A percentile compares a stretch with the other conserved stretches of the same genome.
Conservation (phyloP, 2,329 filamentous ascomycete species). For the Penicillium sp. region DNA sequence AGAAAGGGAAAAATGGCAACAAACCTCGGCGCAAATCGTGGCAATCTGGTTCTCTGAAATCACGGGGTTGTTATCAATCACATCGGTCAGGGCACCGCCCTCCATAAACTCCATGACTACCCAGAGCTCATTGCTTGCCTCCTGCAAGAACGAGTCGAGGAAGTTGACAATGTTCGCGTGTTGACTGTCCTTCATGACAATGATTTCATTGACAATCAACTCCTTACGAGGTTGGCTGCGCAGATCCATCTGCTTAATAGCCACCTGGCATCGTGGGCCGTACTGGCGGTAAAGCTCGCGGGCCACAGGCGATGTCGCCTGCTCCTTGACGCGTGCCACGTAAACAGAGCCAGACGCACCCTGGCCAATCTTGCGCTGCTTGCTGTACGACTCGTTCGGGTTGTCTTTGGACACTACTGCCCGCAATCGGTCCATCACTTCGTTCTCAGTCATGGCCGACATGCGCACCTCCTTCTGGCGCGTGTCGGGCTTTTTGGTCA, state of each 20-base stretch:
- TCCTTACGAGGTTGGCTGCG: constrained; percentile 96
- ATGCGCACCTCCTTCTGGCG: constrained; percentile 91
- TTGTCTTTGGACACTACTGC: constrained; percentile 95
- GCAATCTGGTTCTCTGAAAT: constrained; percentile 97
- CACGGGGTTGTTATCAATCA: constrained; percentile 93
- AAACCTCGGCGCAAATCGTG: constrained; percentile 91
- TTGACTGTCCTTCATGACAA: constrained; percentile 99
- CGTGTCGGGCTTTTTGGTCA: constrained; percentile 72
- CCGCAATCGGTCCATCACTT: constrained; percentile 93
- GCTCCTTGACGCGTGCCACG: constrained; percentile 90
- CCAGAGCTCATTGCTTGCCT: constrained; percentile 94
- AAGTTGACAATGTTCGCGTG: constrained; percentile 99
- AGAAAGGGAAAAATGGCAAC: constrained; percentile 24
- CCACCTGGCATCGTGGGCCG: constrained; percentile 79
- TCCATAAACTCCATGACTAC: constrained; percentile 99
- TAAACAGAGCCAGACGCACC: constrained; percentile 97
- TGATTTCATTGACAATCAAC: constrained; percentile 97
- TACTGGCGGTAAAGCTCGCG: constrained; percentile 72
- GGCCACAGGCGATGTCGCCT: constrained; percentile 73
- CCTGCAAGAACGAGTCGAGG: constrained; percentile 90
- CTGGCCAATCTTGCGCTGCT: constrained; percentile 99
- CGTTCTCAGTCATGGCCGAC: constrained; percentile 95
- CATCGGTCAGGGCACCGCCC: constrained; percentile 91
- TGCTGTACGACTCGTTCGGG: constrained; percentile 90
- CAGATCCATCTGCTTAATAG: constrained; percentile 99